Evolutionary conservation across 305 asterid species (phyloP).

Genomic region (Petunia hybrid): DNA sequence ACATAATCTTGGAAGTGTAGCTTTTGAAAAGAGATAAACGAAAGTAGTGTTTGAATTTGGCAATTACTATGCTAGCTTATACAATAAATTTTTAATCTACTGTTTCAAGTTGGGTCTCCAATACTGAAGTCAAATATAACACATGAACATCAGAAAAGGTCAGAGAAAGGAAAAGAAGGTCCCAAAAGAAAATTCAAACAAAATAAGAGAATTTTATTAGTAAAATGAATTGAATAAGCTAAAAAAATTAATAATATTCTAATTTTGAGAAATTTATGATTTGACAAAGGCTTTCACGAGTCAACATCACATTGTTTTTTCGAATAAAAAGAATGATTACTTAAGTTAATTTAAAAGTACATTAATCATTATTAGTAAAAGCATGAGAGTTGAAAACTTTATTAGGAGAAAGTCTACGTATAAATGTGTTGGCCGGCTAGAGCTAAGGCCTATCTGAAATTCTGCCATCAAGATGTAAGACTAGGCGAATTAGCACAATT

Average conservation of each 20-base stretch:
- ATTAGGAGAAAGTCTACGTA: conserved; percentile 34
- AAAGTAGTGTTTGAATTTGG: too few species aligned
- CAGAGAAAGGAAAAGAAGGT: neutral
- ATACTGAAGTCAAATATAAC: neutral
- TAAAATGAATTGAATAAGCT: neutral
- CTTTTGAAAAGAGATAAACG: too few species aligned
- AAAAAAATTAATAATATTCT: neutral
- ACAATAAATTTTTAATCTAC: too few species aligned
- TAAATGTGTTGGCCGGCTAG: conserved; percentile 33
- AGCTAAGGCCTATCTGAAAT: too few species aligned
- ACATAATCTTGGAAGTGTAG: too few species aligned
- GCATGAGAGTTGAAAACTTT: conserved; percentile 15
- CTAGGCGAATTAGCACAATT: conserved; percentile 21
- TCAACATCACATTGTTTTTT: neutral
- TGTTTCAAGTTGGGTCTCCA: too few species aligned
- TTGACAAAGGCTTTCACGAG: neutral
- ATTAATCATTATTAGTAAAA: neutral
- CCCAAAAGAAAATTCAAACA: neutral
- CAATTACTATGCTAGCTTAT: too few species aligned
- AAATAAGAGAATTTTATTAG: neutral
- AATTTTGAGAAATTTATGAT: neutral
- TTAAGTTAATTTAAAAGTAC: neutral
- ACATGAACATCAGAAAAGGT: neutral
- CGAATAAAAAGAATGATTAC: neutral
- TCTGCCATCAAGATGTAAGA: neutral